Percentiles rank a stretch among this genome's conserved stretches.
Evolutionary conservation across 2,329 filamentous ascomycete genomes (phyloP).

Genomic region (Fusarium coicis): DNA sequence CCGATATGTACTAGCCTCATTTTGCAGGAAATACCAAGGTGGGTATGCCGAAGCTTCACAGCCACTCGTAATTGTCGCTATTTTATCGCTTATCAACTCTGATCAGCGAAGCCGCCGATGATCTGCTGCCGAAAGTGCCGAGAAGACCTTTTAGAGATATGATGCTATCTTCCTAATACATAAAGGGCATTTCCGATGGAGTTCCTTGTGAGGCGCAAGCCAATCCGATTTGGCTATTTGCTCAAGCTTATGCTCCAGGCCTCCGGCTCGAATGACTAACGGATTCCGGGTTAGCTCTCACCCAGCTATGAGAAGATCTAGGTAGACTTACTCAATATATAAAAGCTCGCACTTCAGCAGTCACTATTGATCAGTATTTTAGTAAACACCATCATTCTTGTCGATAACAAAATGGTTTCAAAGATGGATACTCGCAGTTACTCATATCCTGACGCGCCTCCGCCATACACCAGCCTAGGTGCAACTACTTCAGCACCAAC

Average conservation of each 20-base stretch:
- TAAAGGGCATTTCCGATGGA: neutral
- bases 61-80: neutral
- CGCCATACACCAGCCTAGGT: neutral
- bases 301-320: neutral
- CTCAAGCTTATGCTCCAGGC: neutral
- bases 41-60: neutral
- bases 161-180: neutral
- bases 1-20: neutral
- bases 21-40: neutral
- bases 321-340: neutral
- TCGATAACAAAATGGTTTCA: accelerated
- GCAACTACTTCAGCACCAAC: neutral
- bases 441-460: neutral
- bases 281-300: neutral
- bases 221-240: neutral
- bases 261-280: neutral
- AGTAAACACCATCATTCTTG: accelerated
- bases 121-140: constrained; percentile 1
- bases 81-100: neutral
- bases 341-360: neutral
- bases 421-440: neutral
- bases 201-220: neutral
- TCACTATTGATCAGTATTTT: neutral
- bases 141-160: accelerated
- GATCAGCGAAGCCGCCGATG: accelerated